Conservation (phyloP, 1,139 yeast species). For the Kurtzmaniella quercitrusa region DNA sequence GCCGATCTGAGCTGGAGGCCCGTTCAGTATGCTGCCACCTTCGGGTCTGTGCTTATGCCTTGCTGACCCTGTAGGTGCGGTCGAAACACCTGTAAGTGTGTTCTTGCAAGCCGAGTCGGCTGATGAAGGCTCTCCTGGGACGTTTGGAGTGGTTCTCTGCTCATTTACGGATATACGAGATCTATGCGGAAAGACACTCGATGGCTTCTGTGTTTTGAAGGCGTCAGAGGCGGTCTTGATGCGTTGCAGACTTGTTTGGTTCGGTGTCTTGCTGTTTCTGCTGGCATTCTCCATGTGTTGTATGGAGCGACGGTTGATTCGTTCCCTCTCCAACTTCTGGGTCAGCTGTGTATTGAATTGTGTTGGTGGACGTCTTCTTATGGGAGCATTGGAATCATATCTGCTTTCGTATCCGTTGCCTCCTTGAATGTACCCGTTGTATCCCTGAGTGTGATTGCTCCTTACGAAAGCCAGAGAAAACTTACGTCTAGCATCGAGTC, state of each 20-base stretch:
- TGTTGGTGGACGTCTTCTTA: constrained; percentile 5
- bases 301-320: not conserved
- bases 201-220: not conserved
- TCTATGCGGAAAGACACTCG: too few species aligned
- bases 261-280: too few species aligned
- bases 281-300: not conserved
- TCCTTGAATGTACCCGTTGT: too few species aligned
- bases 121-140: too few species aligned
- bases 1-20: not conserved
- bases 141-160: too few species aligned
- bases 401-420: not conserved
- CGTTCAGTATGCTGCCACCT: too few species aligned
- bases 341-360: constrained; percentile 7
- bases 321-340: not conserved
- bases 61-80: too few species aligned
- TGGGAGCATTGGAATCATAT: constrained; percentile 1
- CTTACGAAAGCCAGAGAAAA: not conserved
- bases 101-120: too few species aligned
- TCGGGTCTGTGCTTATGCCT: too few species aligned
- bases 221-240: not conserved
- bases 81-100: too few species aligned
- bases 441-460: not conserved
- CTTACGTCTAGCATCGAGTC: constrained; percentile 25
- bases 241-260: too few species aligned
- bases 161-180: too few species aligned